Conservation (phyloP, 352 stramenopile species). For the Phytopythium aichiense region DNA sequence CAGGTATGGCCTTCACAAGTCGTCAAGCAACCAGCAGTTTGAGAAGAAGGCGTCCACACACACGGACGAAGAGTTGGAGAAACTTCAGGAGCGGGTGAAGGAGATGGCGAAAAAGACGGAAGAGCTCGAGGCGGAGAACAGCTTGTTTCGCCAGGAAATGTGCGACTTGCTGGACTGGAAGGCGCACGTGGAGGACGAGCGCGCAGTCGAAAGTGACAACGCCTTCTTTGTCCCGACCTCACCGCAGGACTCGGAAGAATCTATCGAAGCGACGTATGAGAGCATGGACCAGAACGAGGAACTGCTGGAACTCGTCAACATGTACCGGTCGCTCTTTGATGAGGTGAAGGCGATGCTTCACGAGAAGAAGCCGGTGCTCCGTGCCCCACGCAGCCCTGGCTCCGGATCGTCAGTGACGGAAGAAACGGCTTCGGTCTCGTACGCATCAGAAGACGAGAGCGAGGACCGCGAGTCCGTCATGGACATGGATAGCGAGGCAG, state of each 20-base stretch:
- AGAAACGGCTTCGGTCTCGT: slow-evolving; percentile 61
- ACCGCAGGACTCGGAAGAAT: slow-evolving; percentile 15
- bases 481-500: slow-evolving; percentile 30
- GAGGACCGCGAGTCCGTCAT: slow-evolving; percentile 27
- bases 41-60: slow-evolving; percentile 22
- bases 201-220: background rate
- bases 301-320: slow-evolving; percentile 55
- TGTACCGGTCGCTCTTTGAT: slow-evolving; percentile 63
- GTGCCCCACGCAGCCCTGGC: slow-evolving; percentile 35
- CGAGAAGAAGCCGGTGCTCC: slow-evolving; percentile 46
- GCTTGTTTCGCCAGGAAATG: slow-evolving; percentile 60
- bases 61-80: slow-evolving; percentile 9
- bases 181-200: background rate
- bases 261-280: background rate
- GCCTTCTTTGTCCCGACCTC: background rate
- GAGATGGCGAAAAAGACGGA: slow-evolving; percentile 29
- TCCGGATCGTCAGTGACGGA: slow-evolving; percentile 67
- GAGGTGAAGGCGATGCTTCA: slow-evolving; percentile 53
- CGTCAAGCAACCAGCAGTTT: slow-evolving; percentile 32
- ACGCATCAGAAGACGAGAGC: slow-evolving; percentile 51
- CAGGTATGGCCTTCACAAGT: slow-evolving; percentile 38
- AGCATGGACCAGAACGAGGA: slow-evolving; percentile 33
- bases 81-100: slow-evolving; percentile 43
- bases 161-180: slow-evolving; percentile 73
- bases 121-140: slow-evolving; percentile 66